phyloP scores from a whole-genome alignment of 805 yeast genomes.

The Myxozyma mucilagina region DNA sequence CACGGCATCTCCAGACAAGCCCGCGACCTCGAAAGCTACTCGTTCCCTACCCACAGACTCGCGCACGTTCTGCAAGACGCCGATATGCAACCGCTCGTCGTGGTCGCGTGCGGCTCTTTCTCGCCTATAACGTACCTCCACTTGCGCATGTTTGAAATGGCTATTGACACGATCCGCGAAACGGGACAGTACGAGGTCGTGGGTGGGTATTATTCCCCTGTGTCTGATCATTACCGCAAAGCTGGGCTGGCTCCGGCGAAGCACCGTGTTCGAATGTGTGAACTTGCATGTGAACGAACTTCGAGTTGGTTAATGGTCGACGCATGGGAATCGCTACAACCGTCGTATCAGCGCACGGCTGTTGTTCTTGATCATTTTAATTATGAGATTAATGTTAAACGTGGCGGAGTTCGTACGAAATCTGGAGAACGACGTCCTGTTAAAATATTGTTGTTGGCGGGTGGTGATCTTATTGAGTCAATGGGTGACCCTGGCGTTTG shows the following conservation, averaged over 20 bases:
- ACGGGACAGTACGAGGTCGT: conserved; percentile 91
- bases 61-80: conserved; percentile 30
- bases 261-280: conserved; percentile 97
- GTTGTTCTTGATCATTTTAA: conserved; percentile 94
- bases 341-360: conserved; percentile 89
- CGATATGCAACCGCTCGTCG: conserved; percentile 81
- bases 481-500: conserved; percentile 99
- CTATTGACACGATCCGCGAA: conserved; percentile 87
- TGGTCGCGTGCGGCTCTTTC: conserved; percentile 97
- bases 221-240: conserved; percentile 82
- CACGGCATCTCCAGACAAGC: conserved; percentile 92
- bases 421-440: conserved; percentile 66
- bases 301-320: conserved; percentile 98
- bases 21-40: conserved; percentile 61
- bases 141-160: conserved; percentile 96
- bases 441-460: conserved; percentile 93
- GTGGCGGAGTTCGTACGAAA: conserved; percentile 72
- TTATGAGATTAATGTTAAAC: conserved; percentile 85
- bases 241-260: conserved; percentile 86
- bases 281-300: conserved; percentile 94
- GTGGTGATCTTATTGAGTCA: conserved; percentile 95
- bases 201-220: conserved; percentile 93
- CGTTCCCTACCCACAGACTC: conserved; percentile 74
- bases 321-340: conserved; percentile 97
- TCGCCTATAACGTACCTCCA: conserved; percentile 95